Evolutionary conservation across 768 basidiomycete genomes (phyloP), one percentile per base, ranked within the genome.

Genomic region (Pleurotus sapidus): DNA sequence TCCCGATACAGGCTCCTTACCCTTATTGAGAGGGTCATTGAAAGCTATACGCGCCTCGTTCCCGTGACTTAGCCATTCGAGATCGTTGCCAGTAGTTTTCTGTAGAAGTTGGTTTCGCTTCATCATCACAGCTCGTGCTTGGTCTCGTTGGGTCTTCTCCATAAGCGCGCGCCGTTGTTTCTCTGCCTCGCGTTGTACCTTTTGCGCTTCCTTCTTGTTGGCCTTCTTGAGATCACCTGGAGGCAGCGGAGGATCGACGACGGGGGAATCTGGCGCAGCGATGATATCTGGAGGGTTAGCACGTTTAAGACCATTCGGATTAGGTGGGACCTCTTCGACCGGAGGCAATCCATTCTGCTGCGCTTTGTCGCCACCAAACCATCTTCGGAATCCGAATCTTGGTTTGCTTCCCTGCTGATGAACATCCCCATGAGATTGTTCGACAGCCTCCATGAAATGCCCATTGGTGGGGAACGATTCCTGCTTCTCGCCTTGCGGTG

Each of bases 111-210:
- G 84, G 59, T 83, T 87, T 61, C 92, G 88, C 76, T 95, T 96
- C 65, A 87, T 83, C 86, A 95, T 89, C 71, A 96, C 94, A 45
- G 92, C 93, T 55, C 94, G 84, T 15, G 94, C 91, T 70, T 94
- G 89, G 65, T 97, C 95, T 64, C 86, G 84, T 60, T 91, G 86
- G 66, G 77, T 86, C 64, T 84, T 85, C 69, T 87, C 84, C 15
- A 81, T 84, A 60, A 90, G 78, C 56, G 85, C 85, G 61, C 93
- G 90, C 60, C 88, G 86, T 63, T 91, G 89, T 65, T 87, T 84
- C 77, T 95, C 92, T 17, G 90, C 89, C 70, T 95, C 93, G 58
- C 81, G 83, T 57, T 85, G 84, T 50, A 89, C 69, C 39, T 88
- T 84, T 65, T 90, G 86, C 2, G 88, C 88, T 71, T 93, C 89